phyloP scores from a whole-genome alignment of 306 rosid species.

The Dalbergia oliveri region DNA sequence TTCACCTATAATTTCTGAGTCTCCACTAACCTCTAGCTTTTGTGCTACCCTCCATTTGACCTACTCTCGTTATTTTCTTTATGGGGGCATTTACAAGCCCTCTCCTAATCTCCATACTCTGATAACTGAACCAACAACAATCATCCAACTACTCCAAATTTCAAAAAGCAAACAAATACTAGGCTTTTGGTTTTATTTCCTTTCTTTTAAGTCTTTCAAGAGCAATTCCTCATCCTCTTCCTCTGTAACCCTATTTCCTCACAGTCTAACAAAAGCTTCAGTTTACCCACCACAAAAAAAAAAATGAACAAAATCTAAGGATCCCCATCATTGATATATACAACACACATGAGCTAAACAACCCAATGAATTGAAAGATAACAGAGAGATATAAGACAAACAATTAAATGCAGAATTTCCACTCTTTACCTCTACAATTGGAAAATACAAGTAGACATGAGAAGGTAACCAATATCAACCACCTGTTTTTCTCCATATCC shows the following conservation, averaged over 20 bases:
- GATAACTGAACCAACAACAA: neutral
- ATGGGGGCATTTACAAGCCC: no score
- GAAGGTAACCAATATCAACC: conserved; percentile 57
- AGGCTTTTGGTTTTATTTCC: neutral
- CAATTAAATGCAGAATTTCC: conserved; percentile 21
- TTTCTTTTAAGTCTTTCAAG: neutral
- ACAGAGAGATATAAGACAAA: conserved; percentile 7
- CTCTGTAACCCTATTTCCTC: neutral
- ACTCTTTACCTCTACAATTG: conserved; percentile 64
- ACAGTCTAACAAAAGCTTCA: neutral
- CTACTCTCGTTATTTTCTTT: no score
- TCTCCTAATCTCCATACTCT: no score
- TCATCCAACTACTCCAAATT: conserved; percentile 3
- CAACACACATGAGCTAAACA: neutral
- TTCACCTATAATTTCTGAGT: no score
- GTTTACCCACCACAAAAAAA: conserved; percentile 13
- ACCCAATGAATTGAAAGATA: conserved; percentile 6
- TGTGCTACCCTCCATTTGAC: no score
- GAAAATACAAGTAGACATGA: conserved; percentile 55
- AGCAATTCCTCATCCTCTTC: neutral
- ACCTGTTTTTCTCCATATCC: conserved; percentile 60
- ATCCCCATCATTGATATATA: conserved; percentile 9
- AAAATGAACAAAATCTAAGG: neutral
- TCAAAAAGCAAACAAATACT: neutral
- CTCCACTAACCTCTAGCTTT: no score